These are phyloP conservation scores for Solanum gandarillasii DNA, from an alignment of 257 asterid species.

Conservation along the genomic window DNA sequence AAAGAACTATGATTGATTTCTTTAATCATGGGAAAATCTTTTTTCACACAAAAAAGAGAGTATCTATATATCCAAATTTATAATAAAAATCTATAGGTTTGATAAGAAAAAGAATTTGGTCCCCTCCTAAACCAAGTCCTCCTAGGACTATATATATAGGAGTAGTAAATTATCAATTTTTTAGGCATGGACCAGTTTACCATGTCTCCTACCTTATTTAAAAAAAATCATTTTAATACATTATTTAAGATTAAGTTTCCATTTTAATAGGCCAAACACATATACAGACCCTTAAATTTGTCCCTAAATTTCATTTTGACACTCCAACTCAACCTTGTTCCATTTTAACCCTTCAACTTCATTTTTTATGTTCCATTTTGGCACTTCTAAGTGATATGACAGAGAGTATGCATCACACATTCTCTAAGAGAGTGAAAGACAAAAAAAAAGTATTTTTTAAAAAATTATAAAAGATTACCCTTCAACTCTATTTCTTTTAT, in stretches of 20 bases:
- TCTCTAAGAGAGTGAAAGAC: too few species aligned
- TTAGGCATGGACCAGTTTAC: slow-evolving; percentile 1
- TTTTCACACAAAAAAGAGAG: not conserved
- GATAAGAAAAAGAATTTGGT: not conserved
- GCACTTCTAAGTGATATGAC: too few species aligned
- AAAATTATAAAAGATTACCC: too few species aligned
- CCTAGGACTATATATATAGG: not conserved
- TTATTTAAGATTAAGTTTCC: not conserved
- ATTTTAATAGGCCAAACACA: not conserved
- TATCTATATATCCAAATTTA: not conserved
- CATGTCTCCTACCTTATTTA: not conserved
- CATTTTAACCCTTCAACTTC: too few species aligned
- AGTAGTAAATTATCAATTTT: not conserved
- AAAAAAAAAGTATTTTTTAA: too few species aligned
- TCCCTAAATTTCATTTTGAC: too few species aligned
- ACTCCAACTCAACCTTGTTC: too few species aligned
- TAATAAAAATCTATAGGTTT: not conserved
- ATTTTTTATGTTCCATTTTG: too few species aligned
- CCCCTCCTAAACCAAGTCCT: not conserved
- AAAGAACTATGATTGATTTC: not conserved
- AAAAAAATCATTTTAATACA: not conserved
- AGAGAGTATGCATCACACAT: too few species aligned
- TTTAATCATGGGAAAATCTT: not conserved
- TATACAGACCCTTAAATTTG: too few species aligned
- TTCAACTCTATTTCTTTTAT: too few species aligned